phyloP scores from a whole-genome alignment of 371 early-diverging fungal genomes.

The Mortierella sp. region DNA sequence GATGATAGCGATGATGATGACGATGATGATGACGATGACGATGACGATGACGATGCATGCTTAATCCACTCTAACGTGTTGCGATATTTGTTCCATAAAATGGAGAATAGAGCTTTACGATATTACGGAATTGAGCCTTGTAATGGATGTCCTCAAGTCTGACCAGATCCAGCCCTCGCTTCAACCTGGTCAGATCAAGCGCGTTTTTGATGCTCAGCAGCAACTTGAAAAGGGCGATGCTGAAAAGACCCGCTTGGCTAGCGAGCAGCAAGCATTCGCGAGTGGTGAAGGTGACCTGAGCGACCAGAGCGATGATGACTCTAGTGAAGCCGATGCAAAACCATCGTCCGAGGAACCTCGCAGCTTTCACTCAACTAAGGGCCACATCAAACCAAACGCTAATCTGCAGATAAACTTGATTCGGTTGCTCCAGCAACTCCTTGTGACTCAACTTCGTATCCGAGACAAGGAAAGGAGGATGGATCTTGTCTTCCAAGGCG shows the following conservation, averaged over 20 bases:
- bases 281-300: slow-evolving; percentile 20
- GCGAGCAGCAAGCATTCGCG: slow-evolving; percentile 1
- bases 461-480: slow-evolving; percentile 71
- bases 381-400: neutral
- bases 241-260: slow-evolving; percentile 15
- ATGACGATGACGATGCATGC: no score
- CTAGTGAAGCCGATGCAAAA: neutral
- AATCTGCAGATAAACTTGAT: slow-evolving; percentile 45
- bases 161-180: slow-evolving; percentile 61
- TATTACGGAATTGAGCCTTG: slow-evolving; percentile 34
- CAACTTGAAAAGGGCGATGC: slow-evolving; percentile 30
- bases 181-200: slow-evolving; percentile 59
- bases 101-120: slow-evolving; percentile 30
- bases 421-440: slow-evolving; percentile 60
- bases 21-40: neutral
- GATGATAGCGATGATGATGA: no score
- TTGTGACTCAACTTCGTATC: slow-evolving; percentile 64
- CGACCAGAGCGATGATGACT: slow-evolving; percentile 19
- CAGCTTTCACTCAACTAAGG: slow-evolving; percentile 11
- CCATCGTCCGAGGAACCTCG: neutral
- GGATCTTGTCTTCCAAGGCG: slow-evolving; percentile 71
- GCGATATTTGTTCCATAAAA: neutral
- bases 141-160: slow-evolving; percentile 60
- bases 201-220: slow-evolving; percentile 36
- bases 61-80: neutral